These are phyloP conservation scores for Phytophthora citrophthora DNA, from an alignment of 352 stramenopile genomes.

Conservation along the genomic window DNA sequence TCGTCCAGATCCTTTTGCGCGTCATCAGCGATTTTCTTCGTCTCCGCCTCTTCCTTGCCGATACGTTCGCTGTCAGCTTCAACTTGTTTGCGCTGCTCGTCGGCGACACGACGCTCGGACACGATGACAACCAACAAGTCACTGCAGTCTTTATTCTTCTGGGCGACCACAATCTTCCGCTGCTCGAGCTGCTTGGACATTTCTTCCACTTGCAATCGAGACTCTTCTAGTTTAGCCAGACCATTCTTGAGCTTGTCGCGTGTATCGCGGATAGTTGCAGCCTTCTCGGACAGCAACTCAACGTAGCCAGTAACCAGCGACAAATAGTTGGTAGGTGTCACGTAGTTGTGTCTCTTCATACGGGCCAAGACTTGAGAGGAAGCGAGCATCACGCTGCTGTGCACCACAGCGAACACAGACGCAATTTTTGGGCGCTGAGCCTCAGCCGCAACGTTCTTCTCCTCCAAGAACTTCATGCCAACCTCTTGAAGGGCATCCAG, in stretches of 20 bases:
- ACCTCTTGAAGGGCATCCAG: conserved; percentile 93
- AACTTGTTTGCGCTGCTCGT: conserved; percentile 94
- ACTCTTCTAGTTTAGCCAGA: conserved; percentile 85
- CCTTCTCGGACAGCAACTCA: conserved; percentile 80
- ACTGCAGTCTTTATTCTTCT: conserved; percentile 95
- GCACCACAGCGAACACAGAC: conserved; percentile 89
- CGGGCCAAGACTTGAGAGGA: conserved; percentile 85
- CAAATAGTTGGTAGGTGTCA: conserved; percentile 94
- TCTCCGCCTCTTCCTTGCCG: conserved; percentile 91
- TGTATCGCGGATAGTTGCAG: conserved; percentile 71
- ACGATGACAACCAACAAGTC: conserved; percentile 96
- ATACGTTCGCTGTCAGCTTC: conserved; percentile 94
- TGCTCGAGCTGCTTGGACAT: conserved; percentile 89
- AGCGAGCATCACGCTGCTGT: conserved; percentile 86
- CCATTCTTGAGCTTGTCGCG: conserved; percentile 87
- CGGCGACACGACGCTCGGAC: conserved; percentile 91
- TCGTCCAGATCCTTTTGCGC: conserved; percentile 95
- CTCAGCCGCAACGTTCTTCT: conserved; percentile 83
- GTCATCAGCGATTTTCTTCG: conserved; percentile 94
- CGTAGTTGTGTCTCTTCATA: conserved; percentile 95
- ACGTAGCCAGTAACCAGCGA: conserved; percentile 94
- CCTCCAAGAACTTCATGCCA: conserved; percentile 92
- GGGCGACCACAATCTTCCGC: conserved; percentile 90
- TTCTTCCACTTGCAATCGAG: conserved; percentile 80
- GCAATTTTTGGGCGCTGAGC: conserved; percentile 84